phyloP scores from a whole-genome alignment of 2,329 filamentous ascomycete genomes.

The Teratosphaeria destructans region DNA sequence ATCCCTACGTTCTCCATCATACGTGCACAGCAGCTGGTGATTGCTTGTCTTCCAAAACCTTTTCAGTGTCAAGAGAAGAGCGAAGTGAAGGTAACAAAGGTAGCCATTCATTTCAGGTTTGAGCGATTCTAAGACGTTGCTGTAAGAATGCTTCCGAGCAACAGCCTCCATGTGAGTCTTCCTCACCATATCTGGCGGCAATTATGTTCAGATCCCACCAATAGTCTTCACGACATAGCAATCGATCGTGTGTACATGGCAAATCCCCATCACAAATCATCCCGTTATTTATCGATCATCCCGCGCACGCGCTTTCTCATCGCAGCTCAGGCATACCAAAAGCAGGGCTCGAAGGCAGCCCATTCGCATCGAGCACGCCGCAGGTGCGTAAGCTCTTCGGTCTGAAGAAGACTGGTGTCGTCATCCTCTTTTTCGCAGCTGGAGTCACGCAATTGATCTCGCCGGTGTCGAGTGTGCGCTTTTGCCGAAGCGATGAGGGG shows the following conservation, averaged over 20 bases:
- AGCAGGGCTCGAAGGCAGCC: slow-evolving; percentile 15
- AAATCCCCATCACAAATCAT: neutral
- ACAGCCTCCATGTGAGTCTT: neutral
- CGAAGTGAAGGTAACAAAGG: neutral
- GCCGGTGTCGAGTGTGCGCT: slow-evolving; percentile 1
- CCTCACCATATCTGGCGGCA: neutral
- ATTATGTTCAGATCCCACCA: neutral
- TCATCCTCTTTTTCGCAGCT: slow-evolving; percentile 1
- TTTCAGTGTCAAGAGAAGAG: too few species aligned
- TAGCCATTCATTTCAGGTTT: neutral
- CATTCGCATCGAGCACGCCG: slow-evolving; percentile 13
- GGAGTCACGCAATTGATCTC: slow-evolving; percentile 3
- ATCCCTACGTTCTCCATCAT: too few species aligned
- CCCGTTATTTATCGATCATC: neutral
- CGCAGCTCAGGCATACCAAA: neutral
- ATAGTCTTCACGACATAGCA: neutral
- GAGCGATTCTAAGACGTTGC: neutral
- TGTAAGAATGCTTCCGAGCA: neutral
- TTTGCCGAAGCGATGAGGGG: neutral
- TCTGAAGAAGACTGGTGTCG: slow-evolving; percentile 5
- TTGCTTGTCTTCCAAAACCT: too few species aligned
- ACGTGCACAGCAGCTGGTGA: too few species aligned
- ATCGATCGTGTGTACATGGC: neutral
- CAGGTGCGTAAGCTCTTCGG: slow-evolving; percentile 12
- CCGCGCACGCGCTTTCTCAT: neutral